Percentiles rank a stretch among this genome's conserved stretches.
These are phyloP conservation scores for Trichoderma parareesei DNA, from an alignment of 495 filamentous ascomycete species.

Conservation along the genomic window DNA sequence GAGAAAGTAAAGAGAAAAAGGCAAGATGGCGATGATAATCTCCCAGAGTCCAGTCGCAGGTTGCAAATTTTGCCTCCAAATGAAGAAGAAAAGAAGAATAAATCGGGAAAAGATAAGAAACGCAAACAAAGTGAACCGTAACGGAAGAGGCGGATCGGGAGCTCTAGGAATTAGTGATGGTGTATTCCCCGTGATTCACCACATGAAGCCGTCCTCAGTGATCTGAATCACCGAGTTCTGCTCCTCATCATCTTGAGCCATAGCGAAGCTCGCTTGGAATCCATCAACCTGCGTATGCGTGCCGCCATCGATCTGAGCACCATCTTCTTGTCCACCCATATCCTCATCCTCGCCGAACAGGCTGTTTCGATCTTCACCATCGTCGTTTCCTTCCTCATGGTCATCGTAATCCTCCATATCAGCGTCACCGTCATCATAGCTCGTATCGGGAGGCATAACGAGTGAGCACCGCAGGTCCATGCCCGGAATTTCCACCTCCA, in stretches of 20 bases:
- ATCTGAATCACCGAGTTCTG: neutral
- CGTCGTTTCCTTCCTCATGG: too few species aligned
- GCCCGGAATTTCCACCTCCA: constrained; percentile 1
- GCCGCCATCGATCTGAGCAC: too few species aligned
- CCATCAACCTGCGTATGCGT: too few species aligned
- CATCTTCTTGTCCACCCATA: neutral
- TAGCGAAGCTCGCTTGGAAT: too few species aligned
- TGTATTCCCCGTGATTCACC: neutral
- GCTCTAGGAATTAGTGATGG: too few species aligned
- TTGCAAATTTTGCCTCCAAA: neutral
- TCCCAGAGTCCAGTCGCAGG: neutral
- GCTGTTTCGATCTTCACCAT: neutral
- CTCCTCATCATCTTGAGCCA: neutral
- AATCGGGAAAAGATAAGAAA: neutral
- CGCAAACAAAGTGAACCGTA: too few species aligned
- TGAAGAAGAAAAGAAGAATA: neutral
- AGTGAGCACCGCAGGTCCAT: neutral
- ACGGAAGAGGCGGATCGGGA: too few species aligned
- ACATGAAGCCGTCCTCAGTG: neutral
- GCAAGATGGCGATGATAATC: neutral
- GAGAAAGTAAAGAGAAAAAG: neutral
- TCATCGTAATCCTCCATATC: neutral
- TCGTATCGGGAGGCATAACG: neutral
- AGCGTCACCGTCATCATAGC: neutral
- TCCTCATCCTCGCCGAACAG: neutral